Evolutionary conservation across 768 basidiomycete species (phyloP).

Genomic region (Phanerochaete sordida): DNA sequence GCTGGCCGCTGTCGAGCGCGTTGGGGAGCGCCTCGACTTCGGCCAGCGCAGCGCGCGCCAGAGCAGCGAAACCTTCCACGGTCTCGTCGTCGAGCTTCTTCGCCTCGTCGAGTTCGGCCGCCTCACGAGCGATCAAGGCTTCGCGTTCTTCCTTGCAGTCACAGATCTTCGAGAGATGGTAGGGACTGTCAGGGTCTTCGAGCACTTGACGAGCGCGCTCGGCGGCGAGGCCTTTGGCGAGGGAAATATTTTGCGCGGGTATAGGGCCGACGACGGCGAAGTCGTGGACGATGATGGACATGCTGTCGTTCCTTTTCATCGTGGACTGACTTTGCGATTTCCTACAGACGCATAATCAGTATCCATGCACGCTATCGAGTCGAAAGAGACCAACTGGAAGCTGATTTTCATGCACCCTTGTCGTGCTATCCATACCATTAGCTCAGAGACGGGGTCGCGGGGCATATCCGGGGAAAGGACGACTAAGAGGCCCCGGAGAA

Average conservation of each 20-base stretch:
- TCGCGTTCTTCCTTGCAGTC: slow-evolving; percentile 28
- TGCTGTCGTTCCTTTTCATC: slow-evolving; percentile 43
- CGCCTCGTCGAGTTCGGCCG: slow-evolving; percentile 16
- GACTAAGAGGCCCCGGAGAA: slow-evolving; percentile 67
- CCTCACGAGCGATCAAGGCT: neutral
- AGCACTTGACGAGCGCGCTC: slow-evolving; percentile 57
- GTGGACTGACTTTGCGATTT: slow-evolving; percentile 43
- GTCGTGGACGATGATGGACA: slow-evolving; percentile 60
- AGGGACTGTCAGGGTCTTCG: slow-evolving; percentile 41
- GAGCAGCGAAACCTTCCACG: slow-evolving; percentile 45
- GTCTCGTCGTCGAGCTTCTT: slow-evolving; percentile 40
- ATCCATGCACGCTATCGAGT: neutral
- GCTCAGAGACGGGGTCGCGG: slow-evolving; percentile 68
- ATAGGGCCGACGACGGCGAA: slow-evolving; percentile 56
- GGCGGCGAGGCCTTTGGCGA: slow-evolving; percentile 69
- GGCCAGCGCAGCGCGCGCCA: slow-evolving; percentile 26
- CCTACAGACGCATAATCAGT: slow-evolving; percentile 20
- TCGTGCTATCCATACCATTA: slow-evolving; percentile 63
- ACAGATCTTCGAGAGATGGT: slow-evolving; percentile 41
- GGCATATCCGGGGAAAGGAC: slow-evolving; percentile 56
- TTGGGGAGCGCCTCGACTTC: neutral
- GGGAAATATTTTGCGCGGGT: slow-evolving; percentile 47
- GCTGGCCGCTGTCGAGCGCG: slow-evolving; percentile 29
- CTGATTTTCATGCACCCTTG: slow-evolving; percentile 51
- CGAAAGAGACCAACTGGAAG: slow-evolving; percentile 38